phyloP scores from a whole-genome alignment of 495 filamentous ascomycete species.

The Aspergillus nanangensis region DNA sequence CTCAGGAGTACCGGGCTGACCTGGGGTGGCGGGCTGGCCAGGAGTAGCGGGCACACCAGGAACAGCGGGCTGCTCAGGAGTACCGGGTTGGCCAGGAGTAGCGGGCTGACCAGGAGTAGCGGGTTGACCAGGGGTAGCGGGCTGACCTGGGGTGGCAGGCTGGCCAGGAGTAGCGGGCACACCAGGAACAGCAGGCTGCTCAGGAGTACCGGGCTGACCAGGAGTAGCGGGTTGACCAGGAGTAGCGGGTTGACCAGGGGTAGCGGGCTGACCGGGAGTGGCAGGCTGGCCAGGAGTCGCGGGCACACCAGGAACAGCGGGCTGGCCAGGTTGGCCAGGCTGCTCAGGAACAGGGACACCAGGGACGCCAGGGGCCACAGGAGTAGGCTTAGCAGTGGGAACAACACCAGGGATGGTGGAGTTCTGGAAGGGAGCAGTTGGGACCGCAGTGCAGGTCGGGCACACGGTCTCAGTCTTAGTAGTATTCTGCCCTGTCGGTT shows the following conservation, averaged over 20 bases:
- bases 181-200: background rate
- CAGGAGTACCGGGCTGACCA: background rate
- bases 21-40: background rate
- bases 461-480: background rate
- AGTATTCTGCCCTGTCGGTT: background rate
- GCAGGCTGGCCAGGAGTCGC: background rate
- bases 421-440: slow-evolving; percentile 22
- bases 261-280: background rate
- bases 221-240: background rate
- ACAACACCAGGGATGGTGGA: slow-evolving; percentile 14
- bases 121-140: slow-evolving; percentile 14
- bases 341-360: slow-evolving; percentile 7
- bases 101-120: slow-evolving; percentile 6
- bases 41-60: slow-evolving; percentile 9
- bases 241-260: background rate
- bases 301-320: background rate
- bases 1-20: background rate
- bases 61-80: slow-evolving; percentile 4
- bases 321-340: background rate
- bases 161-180: slow-evolving; percentile 2
- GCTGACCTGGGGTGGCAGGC: slow-evolving; percentile 2
- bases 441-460: background rate
- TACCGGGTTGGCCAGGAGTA: slow-evolving; percentile 1
- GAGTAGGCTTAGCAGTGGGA: slow-evolving; percentile 10
- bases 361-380: slow-evolving; percentile 10